Percentiles rank a stretch among this genome's conserved stretches.
phyloP scores from a whole-genome alignment of 2,329 filamentous ascomycete species.

The Beauveria brongniartii region DNA sequence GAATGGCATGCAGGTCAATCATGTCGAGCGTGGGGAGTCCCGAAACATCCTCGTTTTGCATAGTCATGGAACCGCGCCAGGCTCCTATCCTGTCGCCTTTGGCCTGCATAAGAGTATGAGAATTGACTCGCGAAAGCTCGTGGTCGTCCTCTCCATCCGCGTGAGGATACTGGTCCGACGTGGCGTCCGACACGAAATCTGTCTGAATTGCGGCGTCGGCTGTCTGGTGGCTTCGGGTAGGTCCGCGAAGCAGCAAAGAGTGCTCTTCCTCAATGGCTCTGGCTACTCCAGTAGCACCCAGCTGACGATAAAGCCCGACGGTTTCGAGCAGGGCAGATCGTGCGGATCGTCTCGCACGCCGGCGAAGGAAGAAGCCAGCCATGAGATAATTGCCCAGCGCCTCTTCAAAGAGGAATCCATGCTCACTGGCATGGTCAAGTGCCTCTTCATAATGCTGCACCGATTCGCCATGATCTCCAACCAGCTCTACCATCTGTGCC shows the following conservation, averaged over 20 bases:
- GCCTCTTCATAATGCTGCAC: slow-evolving; percentile 61
- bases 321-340: slow-evolving; percentile 61
- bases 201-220: slow-evolving; percentile 62
- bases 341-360: slow-evolving; percentile 58
- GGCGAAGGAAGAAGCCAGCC: slow-evolving; percentile 60
- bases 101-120: slow-evolving; percentile 38
- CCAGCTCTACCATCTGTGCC: slow-evolving; percentile 60
- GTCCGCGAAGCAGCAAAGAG: slow-evolving; percentile 56
- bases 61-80: slow-evolving; percentile 53
- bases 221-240: slow-evolving; percentile 48
- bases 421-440: slow-evolving; percentile 61
- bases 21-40: slow-evolving; percentile 71
- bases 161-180: slow-evolving; percentile 43
- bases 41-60: slow-evolving; percentile 46
- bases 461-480: slow-evolving; percentile 46
- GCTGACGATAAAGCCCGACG: slow-evolving; percentile 57
- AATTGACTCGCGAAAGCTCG: slow-evolving; percentile 32
- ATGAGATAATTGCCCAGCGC: slow-evolving; percentile 67
- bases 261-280: slow-evolving; percentile 61
- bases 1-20: slow-evolving; percentile 71
- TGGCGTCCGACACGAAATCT: slow-evolving; percentile 53
- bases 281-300: slow-evolving; percentile 63
- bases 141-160: slow-evolving; percentile 37
- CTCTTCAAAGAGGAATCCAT: slow-evolving; percentile 62
- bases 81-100: slow-evolving; percentile 52